Evolutionary conservation across 2,329 filamentous ascomycete species (phyloP).

Genomic region (Ilyonectria destructans): DNA sequence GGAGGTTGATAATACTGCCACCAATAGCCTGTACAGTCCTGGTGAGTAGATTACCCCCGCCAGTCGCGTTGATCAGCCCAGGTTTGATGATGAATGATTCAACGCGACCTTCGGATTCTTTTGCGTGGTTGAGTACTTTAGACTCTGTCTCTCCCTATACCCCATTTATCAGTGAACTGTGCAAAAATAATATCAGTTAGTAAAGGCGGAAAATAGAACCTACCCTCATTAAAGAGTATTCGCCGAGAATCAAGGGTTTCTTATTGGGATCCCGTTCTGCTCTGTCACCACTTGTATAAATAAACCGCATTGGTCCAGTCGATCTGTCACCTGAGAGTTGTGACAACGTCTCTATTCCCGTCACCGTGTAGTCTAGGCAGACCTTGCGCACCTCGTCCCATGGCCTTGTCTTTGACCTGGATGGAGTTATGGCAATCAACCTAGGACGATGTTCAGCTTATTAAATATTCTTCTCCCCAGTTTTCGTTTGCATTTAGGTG

Average conservation of each 20-base stretch:
- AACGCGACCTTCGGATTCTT: conserved; percentile 56
- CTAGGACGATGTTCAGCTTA: conserved; percentile 19
- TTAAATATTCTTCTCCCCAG: neutral
- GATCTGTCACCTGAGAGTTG: conserved; percentile 42
- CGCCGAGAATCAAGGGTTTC: conserved; percentile 54
- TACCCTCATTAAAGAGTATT: conserved; percentile 66
- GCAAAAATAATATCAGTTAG: neutral
- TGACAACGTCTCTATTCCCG: conserved; percentile 55
- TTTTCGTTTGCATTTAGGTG: neutral
- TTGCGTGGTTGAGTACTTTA: conserved; percentile 59
- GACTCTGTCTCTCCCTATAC: conserved; percentile 65
- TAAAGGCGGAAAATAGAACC: conserved; percentile 30
- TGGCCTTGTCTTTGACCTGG: conserved; percentile 48
- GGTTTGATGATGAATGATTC: conserved; percentile 60
- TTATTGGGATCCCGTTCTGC: conserved; percentile 63
- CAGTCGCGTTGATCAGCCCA: conserved; percentile 56
- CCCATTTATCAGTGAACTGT: neutral
- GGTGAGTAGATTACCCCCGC: conserved; percentile 17
- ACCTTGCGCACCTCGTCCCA: conserved; percentile 58
- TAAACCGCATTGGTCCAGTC: conserved; percentile 60
- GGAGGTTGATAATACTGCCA: conserved; percentile 47
- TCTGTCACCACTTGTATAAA: conserved; percentile 65
- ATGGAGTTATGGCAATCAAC: conserved; percentile 60
- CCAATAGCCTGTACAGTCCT: conserved; percentile 29
- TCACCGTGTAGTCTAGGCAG: conserved; percentile 56